Base-by-base conservation (phyloP, 2,329 filamentous ascomycete species). In the Hypoxylon sp. region DNA sequence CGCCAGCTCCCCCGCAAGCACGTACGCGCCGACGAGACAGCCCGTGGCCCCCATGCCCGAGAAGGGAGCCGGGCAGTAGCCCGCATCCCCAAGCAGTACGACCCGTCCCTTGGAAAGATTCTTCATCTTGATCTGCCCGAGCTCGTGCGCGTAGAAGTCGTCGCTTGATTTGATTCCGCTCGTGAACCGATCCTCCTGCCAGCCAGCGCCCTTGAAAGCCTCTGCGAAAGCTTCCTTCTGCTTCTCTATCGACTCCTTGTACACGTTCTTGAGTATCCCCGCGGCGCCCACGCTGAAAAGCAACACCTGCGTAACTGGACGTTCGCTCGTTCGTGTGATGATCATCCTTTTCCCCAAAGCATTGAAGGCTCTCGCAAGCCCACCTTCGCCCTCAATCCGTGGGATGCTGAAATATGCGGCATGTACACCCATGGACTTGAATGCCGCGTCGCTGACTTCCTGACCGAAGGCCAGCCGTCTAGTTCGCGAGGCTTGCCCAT, bases 401-500 rank as follows among this genome's bases (percentile, higher is more conserved):
- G 74, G 73, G 26, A 80, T 76, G 53, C 71, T 78, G 68, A 79
- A 81, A 67, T 76, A 81, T 2, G 73, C 75, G 7, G 70, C 70
- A 47, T 79, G 78, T 48, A 75, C 56, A 5, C 73, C 74, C n/a
- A 75, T 59, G 22, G 65, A 67, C 20, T 71, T 72, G 10, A 74
- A 64, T 2, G 66, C 50, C 10, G 70, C 63, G 6, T 71, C 63
- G 37, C 70, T 70, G 15, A 71, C 67, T 1, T 68, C 68, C 7
- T 55, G 26, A 2, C 74, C 75, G 60, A 75, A 67, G 10, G 78
- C 76, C 19, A 76, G 70, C n/a, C 70, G 75, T 17, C 82, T 76
- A 4, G 81, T 79, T 24, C 75, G 77, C 3, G 82, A 85, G 3
- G 79, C 76, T 26, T 81, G 78, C 0, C 85, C 85, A 65, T 87